phyloP scores from a whole-genome alignment of 2,329 filamentous ascomycete genomes.

The Aschersonia sp. region DNA sequence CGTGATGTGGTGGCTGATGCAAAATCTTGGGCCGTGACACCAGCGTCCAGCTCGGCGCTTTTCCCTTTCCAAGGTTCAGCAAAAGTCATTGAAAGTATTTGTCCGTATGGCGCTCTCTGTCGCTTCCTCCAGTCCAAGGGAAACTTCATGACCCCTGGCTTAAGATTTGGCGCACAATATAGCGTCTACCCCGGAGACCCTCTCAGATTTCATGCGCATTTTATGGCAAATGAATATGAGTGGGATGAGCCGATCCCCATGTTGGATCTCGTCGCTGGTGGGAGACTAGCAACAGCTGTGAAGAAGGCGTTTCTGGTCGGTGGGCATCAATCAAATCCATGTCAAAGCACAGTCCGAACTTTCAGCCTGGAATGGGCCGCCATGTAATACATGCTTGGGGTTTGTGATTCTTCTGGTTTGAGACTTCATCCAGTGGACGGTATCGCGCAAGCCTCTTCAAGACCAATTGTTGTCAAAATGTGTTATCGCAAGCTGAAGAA shows the following conservation, averaged over 20 bases:
- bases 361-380: conserved; percentile 92
- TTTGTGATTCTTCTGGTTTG: no score
- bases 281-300: conserved; percentile 79
- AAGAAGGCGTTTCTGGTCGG: conserved; percentile 92
- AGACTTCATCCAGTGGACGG: no score
- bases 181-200: conserved; percentile 93
- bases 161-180: conserved; percentile 90
- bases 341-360: conserved; percentile 37
- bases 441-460: no score
- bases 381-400: conserved; percentile 42
- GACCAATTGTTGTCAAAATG: no score
- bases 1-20: background rate
- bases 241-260: conserved; percentile 81
- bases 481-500: no score
- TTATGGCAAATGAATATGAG: conserved; percentile 67
- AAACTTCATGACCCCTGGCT: conserved; percentile 80
- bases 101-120: conserved; percentile 43
- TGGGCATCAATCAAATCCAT: conserved; percentile 34
- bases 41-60: conserved; percentile 19
- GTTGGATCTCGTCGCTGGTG: conserved; percentile 73
- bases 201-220: conserved; percentile 88
- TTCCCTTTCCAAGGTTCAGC: conserved; percentile 8
- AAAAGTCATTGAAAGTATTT: conserved; percentile 3
- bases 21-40: conserved; percentile 10
- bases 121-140: conserved; percentile 62